Evolutionary conservation across 176 grass and related monocot species (phyloP).

Genomic region (Zoysia japonica): DNA sequence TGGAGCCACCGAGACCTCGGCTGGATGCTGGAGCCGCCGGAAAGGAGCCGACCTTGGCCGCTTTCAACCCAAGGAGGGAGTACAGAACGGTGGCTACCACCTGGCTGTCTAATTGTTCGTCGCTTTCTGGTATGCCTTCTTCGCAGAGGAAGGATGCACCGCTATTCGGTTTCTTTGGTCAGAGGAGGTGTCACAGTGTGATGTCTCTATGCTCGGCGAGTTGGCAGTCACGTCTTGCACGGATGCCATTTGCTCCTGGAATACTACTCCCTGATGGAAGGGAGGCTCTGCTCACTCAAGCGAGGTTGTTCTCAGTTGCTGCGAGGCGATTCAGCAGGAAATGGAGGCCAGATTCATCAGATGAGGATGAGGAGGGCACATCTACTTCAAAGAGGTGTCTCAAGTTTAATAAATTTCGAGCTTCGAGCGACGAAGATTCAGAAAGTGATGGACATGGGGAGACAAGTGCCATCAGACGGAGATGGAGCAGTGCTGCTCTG

Average conservation of each 20-base stretch:
- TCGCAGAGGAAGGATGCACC: not conserved
- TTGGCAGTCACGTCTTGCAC: not conserved
- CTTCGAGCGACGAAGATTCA: slow-evolving; percentile 47
- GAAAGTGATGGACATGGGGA: slow-evolving; percentile 36
- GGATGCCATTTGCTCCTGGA: slow-evolving; percentile 9
- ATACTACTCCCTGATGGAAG: slow-evolving; percentile 8
- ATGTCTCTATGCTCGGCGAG: not conserved
- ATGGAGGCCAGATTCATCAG: slow-evolving; percentile 62
- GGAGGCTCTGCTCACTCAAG: slow-evolving; percentile 28
- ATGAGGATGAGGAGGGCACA: slow-evolving; percentile 28
- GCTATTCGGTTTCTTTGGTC: slow-evolving; percentile 28
- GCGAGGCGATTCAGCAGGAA: slow-evolving; percentile 39
- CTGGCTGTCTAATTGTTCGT: slow-evolving; percentile 29
- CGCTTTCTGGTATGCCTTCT: not conserved
- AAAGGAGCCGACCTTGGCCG: slow-evolving; percentile 3
- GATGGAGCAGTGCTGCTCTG: slow-evolving; percentile 70
- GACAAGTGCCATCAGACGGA: slow-evolving; percentile 45
- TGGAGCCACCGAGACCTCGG: slow-evolving; percentile 22
- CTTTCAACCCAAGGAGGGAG: slow-evolving; percentile 43
- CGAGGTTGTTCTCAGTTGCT: slow-evolving; percentile 37
- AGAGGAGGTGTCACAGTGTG: slow-evolving; percentile 45
- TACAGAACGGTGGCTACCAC: slow-evolving; percentile 23
- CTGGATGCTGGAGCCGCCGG: not conserved
- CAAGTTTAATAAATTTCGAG: slow-evolving; percentile 43
- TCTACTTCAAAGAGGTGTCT: slow-evolving; percentile 19